Base-by-base conservation (phyloP, 2,329 filamentous ascomycete genomes). In the Monilinia fructicola region DNA sequence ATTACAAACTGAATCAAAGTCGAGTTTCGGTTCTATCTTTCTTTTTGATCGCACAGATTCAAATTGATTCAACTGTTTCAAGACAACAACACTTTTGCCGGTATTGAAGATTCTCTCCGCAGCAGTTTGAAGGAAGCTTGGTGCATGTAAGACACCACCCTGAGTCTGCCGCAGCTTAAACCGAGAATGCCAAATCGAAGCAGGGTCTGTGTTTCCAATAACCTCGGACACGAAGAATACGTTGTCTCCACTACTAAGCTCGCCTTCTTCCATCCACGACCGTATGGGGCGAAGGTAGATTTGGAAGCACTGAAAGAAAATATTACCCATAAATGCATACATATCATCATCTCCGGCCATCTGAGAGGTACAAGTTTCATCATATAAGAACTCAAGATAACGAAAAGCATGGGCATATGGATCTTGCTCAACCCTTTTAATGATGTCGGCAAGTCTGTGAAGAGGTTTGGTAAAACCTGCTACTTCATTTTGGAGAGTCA, bases 41-140 rank as follows among this genome's bases (percentile, higher is more conserved):
- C 65, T 75, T 74, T 64, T 73, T 62, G 68, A 76, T 66, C 69
- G 73, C 72, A 74, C 58, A 59, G 78, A 72, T 59, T 80, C 76
- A 68, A 84, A 81, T 65, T 83, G 81, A 52, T 87, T 86, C 14
- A 97, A 81, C 58, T 89, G 85, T 68, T 88, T 89, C n/a, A 97
- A 79, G 54, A 97, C 90, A 1, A 95, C 86, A 65, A 95, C 88
- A 72, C 90, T 96, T 78, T 97, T 97, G 0, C 94, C 94, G 1
- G 92, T 89, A 1, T 89, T 92, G 73, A 97, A 94, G 48, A 97
- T 92, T 69, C 88, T 90, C 31, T 81, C 79, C 0, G 86, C 87
- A 2, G 88, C 85, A 2, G 88, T 83, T 50, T 88, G 85, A 5
- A 97, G 81, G 70, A 97, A 97, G 3, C 79, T 83, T 0, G 94